Evolutionary conservation across 2,329 filamentous ascomycete species (phyloP), one percentile per base, ranked within the genome.

Genomic region (Diaporthe sp.): DNA sequence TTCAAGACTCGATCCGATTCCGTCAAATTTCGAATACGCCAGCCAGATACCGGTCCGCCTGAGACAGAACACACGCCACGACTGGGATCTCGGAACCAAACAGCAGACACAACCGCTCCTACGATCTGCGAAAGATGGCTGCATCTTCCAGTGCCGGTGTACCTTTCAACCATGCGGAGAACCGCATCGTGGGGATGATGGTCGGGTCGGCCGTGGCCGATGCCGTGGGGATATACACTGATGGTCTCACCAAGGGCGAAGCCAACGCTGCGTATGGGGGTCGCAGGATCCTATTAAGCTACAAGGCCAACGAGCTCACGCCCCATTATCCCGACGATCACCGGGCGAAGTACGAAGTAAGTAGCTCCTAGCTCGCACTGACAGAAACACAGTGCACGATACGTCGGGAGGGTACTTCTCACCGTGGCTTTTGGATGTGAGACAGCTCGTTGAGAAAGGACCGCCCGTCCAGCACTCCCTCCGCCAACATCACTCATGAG

Each of bases 121-220:
- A 51, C 19, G 12, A 25, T 25, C 6, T 2, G 19, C 49, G 17
- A 37, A 34, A 39, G 15, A 68, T 68, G 65, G 46, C 46, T 42
- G 49, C 31, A 5, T 22, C 31, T 42, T 19, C 61, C 12, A 49
- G 4, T 49, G 22, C 17, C 3, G 34, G 8, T 4, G 12, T 4
- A 25, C 0, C 1, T 28, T 9, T 4, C 31, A 62, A 53, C 10
- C 22, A 61, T 42, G 71, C 28, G 3, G 57, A 72, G 70, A 72
- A 51, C 22, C 70, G 70, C 9, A 72, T 72, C 28, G 55, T 72
- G 55, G 70, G 70, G 8, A 39, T 72, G 55, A 61, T 72, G 55
- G 22, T 72, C 22, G 70, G 55, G 17, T 46, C 70, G 19, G 70
- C 70, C 39, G 22, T 61, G 4, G 70, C 55, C 1, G 70, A 72